Base-by-base conservation (phyloP, 805 yeast species). In the Hermanozyma aechmeae region DNA sequence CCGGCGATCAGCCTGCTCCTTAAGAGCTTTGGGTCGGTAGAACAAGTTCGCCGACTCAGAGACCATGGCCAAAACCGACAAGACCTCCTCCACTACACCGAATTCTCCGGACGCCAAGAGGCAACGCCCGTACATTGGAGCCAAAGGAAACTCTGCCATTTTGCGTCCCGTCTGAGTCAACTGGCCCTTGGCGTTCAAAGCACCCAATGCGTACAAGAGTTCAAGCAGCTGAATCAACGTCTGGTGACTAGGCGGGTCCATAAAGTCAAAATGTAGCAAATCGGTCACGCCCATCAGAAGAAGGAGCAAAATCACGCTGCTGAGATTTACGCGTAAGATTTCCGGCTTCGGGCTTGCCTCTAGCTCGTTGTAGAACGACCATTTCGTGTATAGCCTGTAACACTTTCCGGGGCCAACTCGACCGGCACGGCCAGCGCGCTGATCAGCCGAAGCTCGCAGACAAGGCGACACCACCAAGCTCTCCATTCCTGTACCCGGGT, bases 111-210 rank as follows among this genome's bases (percentile, higher is more conserved):
- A 76, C 1, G 74, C 58, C 9, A 89, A 51, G 18, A 92, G 49
- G 5, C 78, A 75, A 48, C 82, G 84, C 6, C 96, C 78, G 44
- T 86, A 66, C 65, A 83, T 83, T 4, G 96, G 96, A 41, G 85
- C 94, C 38, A 87, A 70, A 0, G 98, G 98, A 42, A 87, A 83
- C 34, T 79, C 85, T 2, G 95, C 79, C 96, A 92, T 87, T 37
- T 73, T 71, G 24, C 79, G 56, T 0, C 98, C 99, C 1, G 76
- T 47, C 26, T 71, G 61, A 0, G 97, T 89, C 23, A 92, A 58
- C 28, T 71, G 65, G 0, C 97, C 98, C 32, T 69, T 68, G 7
- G 78, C 75, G 41, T 82, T 85, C 31, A 92, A 56, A 0, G 96
- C 97, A 0, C 95, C 94, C 6, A 92, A 53, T 0, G 87, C 76